These are phyloP conservation scores for Cicer arietinum DNA, from an alignment of 306 rosid genomes.

Conservation along the genomic window DNA sequence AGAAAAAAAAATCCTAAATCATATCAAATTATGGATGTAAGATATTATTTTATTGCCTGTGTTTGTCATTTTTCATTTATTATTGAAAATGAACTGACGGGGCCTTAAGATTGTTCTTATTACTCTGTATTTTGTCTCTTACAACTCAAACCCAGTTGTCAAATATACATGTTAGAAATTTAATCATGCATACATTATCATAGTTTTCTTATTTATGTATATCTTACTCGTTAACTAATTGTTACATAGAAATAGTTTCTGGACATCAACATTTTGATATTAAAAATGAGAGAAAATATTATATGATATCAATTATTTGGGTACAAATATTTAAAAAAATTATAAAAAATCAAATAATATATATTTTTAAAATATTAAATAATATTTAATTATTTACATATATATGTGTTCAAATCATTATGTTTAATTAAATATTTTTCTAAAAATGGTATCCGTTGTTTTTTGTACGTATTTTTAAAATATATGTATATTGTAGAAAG, in stretches of 20 bases:
- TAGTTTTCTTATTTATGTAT: neutral
- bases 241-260: neutral
- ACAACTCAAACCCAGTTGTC: conserved; percentile 28
- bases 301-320: too few relatives aligned
- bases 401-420: too few relatives aligned
- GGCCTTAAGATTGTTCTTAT: conserved; percentile 37
- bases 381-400: too few relatives aligned
- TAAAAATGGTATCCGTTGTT: too few relatives aligned
- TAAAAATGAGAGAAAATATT: too few relatives aligned
- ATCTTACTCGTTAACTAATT: neutral
- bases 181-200: neutral
- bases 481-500: too few relatives aligned
- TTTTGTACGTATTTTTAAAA: too few relatives aligned
- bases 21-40: neutral
- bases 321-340: too few relatives aligned
- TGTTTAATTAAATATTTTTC: too few relatives aligned
- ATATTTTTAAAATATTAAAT: too few relatives aligned
- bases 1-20: neutral
- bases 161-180: neutral
- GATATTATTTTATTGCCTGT: neutral
- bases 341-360: too few relatives aligned
- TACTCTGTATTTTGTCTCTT: conserved; percentile 42
- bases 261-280: too few relatives aligned
- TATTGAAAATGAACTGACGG: neutral
- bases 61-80: conserved; percentile 38